Base-by-base conservation (phyloP, 2,329 filamentous ascomycete species). In the Penicillium sp. region DNA sequence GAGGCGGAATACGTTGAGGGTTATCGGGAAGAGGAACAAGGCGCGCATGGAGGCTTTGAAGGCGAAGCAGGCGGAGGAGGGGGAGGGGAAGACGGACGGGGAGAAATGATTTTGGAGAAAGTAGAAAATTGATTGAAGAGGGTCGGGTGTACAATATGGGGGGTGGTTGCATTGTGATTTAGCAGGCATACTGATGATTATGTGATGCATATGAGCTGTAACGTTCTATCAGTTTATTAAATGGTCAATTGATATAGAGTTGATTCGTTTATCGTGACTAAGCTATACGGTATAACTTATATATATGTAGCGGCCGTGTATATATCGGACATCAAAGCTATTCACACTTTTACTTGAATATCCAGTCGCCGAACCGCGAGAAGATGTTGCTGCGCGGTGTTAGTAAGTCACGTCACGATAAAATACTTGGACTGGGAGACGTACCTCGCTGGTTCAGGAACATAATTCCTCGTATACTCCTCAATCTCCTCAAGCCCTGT, bases 21-120 rank as follows among this genome's bases (percentile, higher is more conserved):
- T 92, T 52, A 71, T 93, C 68, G 86, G 86, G 9, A 89, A 86
- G 82, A 81, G 91, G 72, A 93, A 93, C 72, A 83, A 88, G 78
- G 67, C 83, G 70, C 79, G 90, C 15, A 72, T 90, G 66, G 86
- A 84, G 53, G 82, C 78, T 31, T 73, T 92, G 69, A 82, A 79
- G 74, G 78, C 70, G 56, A 74, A 72, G 56, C 63, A 54, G 21
- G 64, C 15, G 41, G 49, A 46, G 48, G 30, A 59, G 44, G 47
- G n/a, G 15, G 15, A 29, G 31, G 29, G 45, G 17, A 21, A 47
- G 6, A n/a, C 6, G 17, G 11, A 31, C 30, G 38, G 8, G 41
- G 29, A n/a, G 30, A 45, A 29, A 31, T 46, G 9, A 35, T 35
- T 15, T 15, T 38, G 11, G 13, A 15, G 35, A 15, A 15, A 13